Evolutionary conservation across 139 green algal species (phyloP).

Genomic region (Bryopsis sp.): DNA sequence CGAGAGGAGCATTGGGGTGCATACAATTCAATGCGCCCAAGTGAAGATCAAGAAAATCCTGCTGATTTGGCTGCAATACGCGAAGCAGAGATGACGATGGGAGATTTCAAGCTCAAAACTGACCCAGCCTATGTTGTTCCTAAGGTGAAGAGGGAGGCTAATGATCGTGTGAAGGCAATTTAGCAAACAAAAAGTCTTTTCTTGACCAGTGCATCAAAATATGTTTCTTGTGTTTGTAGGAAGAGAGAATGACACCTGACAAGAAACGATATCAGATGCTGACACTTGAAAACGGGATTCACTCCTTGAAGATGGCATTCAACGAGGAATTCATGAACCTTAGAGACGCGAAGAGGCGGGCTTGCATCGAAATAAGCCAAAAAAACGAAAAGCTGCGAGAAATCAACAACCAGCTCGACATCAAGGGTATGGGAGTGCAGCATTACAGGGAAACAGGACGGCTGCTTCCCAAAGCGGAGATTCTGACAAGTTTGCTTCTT

Average conservation of each 20-base stretch:
- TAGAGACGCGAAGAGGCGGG: conserved; percentile 41
- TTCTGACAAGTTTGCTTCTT: neutral
- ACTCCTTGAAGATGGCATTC: conserved; percentile 44
- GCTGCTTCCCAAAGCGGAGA: neutral
- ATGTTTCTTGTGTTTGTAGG: conserved; percentile 26
- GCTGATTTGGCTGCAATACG: conserved; percentile 40
- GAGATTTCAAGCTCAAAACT: conserved; percentile 77
- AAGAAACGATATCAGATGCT: conserved; percentile 57
- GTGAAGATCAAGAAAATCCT: conserved; percentile 51
- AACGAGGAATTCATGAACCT: conserved; percentile 58
- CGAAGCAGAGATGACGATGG: conserved; percentile 50
- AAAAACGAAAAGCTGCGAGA: conserved; percentile 21
- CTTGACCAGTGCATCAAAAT: neutral
- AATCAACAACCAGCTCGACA: conserved; percentile 26
- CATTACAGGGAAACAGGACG: neutral
- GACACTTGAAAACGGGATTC: conserved; percentile 48
- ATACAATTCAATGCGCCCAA: conserved; percentile 56
- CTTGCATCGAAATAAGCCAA: conserved; percentile 20
- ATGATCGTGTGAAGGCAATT: neutral
- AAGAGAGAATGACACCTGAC: conserved; percentile 48
- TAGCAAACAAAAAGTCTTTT: conserved; percentile 2
- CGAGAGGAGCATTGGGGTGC: conserved; percentile 54
- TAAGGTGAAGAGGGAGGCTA: conserved; percentile 29
- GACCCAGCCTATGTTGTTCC: conserved; percentile 58
- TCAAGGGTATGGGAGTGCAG: conserved; percentile 22